Base-by-base conservation (phyloP, 1,284 basidiomycete species). In the Ganoderma multipileum region DNA sequence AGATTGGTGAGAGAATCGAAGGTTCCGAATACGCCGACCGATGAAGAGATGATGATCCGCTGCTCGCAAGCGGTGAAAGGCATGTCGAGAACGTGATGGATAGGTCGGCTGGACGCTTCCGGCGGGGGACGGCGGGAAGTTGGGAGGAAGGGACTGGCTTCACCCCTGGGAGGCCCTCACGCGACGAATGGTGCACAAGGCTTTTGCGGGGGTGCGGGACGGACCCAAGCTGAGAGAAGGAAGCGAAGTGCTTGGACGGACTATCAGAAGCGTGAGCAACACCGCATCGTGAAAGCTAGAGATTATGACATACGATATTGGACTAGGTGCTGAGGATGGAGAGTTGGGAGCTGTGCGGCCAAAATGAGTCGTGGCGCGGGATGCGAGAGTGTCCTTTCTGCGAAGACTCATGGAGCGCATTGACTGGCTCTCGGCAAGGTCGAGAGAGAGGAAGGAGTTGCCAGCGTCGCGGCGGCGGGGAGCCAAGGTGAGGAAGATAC, bases 141-240 rank as follows among this genome's bases (percentile, higher is more conserved):
- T 81, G 81, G 0, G 81, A 76, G 0, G 83, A 86, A 0, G 89
- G 90, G 0, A 83, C 87, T 1, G 90, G 90, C 75, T 90, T 91
- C 2, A 87, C 86, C 0, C 86, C 87, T 5, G 89, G 89, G 20
- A 91, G 82, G 38, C 86, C 86, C 70, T 87, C 85, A 30, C 80
- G 83, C 1, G 83, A 84, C 2, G 81, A 64, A 16, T 76, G 83
- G 76, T 76, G 79, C 57, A 78, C 68, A n/a, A 70, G 63, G 52
- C 66, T 7, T 66, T 52, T 61, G 47, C 63, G 42, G 62, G 66
- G 65, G 38, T 50, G 47, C 0, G 30, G 16, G 7, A 12, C 12
- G 4, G 52, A 33, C 4, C 23, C 58, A 11, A 28, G 12, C 1
- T 26, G 12, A 5, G 38, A 42, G 14, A 41, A 41, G 72, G 28